phyloP scores from a whole-genome alignment of 371 early-diverging fungal species.

The Mucor plumbeus region DNA sequence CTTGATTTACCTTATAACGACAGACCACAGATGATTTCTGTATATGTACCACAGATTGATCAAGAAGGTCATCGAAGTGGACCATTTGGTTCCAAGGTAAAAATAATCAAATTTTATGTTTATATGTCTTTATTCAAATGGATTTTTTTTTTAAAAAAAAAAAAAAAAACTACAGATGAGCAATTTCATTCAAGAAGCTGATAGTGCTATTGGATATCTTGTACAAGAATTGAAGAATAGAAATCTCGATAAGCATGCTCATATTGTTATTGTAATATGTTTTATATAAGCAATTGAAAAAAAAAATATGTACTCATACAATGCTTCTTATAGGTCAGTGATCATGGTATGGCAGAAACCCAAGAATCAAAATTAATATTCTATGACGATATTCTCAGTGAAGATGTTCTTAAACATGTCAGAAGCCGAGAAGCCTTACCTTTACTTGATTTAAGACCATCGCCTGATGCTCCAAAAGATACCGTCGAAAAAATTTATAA shows the following conservation, averaged over 20 bases:
- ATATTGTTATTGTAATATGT: constrained; percentile 78
- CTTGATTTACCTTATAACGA: constrained; percentile 70
- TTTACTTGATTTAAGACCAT: constrained; percentile 54
- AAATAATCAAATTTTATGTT: background rate
- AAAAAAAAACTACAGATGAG: constrained; percentile 62
- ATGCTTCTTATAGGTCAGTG: constrained; percentile 61
- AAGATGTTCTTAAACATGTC: constrained; percentile 35
- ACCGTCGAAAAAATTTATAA: constrained; percentile 36
- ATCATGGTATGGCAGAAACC: constrained; percentile 89
- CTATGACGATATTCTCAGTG: constrained; percentile 73
- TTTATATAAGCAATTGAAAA: background rate
- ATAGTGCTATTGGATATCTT: constrained; percentile 69
- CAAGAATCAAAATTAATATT: constrained; percentile 65
- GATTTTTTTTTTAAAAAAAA: no score
- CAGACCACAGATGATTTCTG: constrained; percentile 78
- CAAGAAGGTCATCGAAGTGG: constrained; percentile 81
- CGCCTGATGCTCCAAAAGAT: constrained; percentile 36
- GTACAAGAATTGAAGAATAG: constrained; percentile 59
- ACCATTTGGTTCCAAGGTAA: constrained; percentile 66
- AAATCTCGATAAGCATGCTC: constrained; percentile 66
- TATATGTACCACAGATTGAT: constrained; percentile 88
- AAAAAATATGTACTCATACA: no score
- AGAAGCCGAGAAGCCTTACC: constrained; percentile 43
- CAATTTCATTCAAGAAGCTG: constrained; percentile 65
- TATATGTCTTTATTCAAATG: no score